Conservation (phyloP, 2,329 filamentous ascomycete genomes). For the Paecilomyces dactylethromorphus region DNA sequence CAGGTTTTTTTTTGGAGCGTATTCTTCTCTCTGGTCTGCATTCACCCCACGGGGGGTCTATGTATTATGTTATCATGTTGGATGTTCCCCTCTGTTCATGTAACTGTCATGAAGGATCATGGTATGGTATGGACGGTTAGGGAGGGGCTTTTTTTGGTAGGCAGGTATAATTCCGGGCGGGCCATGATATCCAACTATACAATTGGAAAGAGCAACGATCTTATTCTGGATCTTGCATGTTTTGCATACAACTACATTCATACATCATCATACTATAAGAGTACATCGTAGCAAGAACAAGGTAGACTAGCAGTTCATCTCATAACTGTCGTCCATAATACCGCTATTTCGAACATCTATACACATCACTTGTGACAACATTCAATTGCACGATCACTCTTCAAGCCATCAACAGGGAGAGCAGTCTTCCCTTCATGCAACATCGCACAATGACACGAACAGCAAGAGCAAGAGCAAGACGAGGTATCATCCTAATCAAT, state of each 20-base stretch:
- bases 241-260: neutral
- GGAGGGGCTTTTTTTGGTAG: neutral
- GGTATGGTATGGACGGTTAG: neutral
- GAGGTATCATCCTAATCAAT: neutral
- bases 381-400: neutral
- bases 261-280: neutral
- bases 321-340: neutral
- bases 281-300: no score
- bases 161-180: neutral
- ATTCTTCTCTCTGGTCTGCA: neutral
- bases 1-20: neutral
- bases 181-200: neutral
- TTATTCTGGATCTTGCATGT: neutral
- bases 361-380: neutral
- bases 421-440: no score
- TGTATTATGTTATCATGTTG: neutral
- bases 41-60: neutral
- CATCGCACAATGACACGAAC: neutral
- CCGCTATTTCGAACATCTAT: neutral
- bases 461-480: slow-evolving; percentile 2
- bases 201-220: neutral
- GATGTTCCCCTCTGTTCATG: neutral
- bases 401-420: neutral
- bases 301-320: neutral
- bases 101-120: neutral